These are phyloP conservation scores for Loxodes magnus DNA, from an alignment of 73 alveolate species.

Conservation along the genomic window DNA sequence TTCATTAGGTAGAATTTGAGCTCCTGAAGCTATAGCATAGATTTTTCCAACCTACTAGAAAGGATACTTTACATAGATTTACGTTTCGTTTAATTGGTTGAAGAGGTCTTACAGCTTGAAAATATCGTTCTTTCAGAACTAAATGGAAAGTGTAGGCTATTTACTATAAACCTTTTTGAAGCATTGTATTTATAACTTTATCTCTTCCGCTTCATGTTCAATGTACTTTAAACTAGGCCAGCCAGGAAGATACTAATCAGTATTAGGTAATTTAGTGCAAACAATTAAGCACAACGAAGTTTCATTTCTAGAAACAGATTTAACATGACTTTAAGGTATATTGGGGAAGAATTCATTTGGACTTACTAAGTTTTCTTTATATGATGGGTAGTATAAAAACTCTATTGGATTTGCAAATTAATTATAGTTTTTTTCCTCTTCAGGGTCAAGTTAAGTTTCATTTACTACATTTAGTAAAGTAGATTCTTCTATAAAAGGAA, in stretches of 20 bases:
- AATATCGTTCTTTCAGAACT: neutral
- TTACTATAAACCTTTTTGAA: neutral
- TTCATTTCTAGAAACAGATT: neutral
- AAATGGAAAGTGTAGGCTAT: neutral
- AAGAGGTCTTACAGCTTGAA: neutral
- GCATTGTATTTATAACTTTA: neutral
- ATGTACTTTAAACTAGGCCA: neutral
- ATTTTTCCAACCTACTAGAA: neutral
- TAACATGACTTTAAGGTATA: neutral
- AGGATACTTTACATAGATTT: conserved; percentile 6
- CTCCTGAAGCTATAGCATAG: neutral
- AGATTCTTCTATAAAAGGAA: conserved; percentile 10
- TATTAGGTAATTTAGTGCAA: neutral
- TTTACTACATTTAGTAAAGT: neutral
- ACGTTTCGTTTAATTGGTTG: neutral
- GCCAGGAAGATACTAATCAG: conserved; percentile 1
- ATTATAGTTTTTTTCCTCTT: neutral
- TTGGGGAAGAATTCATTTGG: neutral
- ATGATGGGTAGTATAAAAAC: conserved; percentile 5
- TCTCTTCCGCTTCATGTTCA: neutral
- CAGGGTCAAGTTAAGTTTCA: neutral
- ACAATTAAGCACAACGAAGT: neutral
- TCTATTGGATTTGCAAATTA: neutral
- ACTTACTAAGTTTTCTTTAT: neutral
- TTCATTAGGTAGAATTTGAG: too few relatives aligned